Evolutionary conservation across 306 rosid species (phyloP).

Genomic region (Acacia melanoxylon): DNA sequence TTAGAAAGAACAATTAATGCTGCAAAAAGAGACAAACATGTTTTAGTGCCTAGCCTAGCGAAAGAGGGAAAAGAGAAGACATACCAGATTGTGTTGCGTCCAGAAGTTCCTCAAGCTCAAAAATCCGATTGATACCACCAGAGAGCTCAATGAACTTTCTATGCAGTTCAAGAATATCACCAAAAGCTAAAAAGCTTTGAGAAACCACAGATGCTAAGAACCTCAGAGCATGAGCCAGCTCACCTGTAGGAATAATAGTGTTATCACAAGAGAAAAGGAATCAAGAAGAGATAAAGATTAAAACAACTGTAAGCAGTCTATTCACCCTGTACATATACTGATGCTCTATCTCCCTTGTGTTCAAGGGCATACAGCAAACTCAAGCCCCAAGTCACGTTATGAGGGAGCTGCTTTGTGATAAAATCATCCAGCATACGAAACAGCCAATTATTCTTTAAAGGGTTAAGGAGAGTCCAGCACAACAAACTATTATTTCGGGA

Average conservation of each 20-base stretch:
- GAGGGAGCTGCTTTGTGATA: conserved; percentile 95
- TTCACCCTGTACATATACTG: conserved; percentile 78
- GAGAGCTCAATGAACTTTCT: conserved; percentile 90
- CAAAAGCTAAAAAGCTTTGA: conserved; percentile 99
- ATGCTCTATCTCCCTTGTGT: conserved; percentile 87
- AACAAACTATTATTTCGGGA: no score
- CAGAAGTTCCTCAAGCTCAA: conserved; percentile 91
- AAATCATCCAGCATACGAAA: conserved; percentile 92
- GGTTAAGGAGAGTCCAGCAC: no score
- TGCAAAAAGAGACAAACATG: background rate
- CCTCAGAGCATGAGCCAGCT: conserved; percentile 96
- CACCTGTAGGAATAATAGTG: conserved; percentile 56
- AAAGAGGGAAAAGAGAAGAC: conserved; percentile 13
- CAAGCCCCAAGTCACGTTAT: conserved; percentile 97
- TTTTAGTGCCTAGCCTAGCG: conserved; percentile 1
- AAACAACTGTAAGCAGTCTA: conserved; percentile 24
- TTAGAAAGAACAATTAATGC: conserved; percentile 25
- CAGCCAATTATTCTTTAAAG: no score
- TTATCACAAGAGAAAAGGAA: conserved; percentile 19
- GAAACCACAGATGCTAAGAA: conserved; percentile 98
- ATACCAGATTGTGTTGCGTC: conserved; percentile 87
- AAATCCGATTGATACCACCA: conserved; percentile 86
- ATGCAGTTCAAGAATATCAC: conserved; percentile 94
- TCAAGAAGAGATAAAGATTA: conserved; percentile 19
- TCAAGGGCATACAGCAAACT: conserved; percentile 93